These are phyloP conservation scores for Aspergillus haitiensis DNA, from an alignment of 495 filamentous ascomycete genomes.

Conservation along the genomic window DNA sequence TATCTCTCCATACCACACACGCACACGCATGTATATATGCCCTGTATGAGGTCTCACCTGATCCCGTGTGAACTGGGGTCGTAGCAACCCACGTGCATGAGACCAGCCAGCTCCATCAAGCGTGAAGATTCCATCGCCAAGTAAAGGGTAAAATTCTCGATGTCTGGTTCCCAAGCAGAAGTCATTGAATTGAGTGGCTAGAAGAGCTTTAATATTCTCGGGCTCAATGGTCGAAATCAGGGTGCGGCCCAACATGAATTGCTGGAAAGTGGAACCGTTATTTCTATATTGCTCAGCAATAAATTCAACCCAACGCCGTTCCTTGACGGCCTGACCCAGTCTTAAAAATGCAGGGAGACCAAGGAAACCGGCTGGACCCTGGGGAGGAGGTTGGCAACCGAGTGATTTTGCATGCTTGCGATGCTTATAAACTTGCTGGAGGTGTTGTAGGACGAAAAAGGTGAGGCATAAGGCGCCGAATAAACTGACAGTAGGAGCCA, in stretches of 20 bases:
- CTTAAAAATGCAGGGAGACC: conserved; percentile 37
- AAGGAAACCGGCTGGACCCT: conserved; percentile 26
- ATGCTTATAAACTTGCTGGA: conserved; percentile 29
- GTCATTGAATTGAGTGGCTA: conserved; percentile 78
- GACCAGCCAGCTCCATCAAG: conserved; percentile 68
- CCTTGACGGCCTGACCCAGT: conserved; percentile 31
- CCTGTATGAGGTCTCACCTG: conserved; percentile 33
- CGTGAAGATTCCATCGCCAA: conserved; percentile 68
- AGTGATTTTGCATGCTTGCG: conserved; percentile 37
- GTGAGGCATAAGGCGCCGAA: conserved; percentile 24
- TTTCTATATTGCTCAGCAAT: conserved; percentile 31
- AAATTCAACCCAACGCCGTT: conserved; percentile 39
- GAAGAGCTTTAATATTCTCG: conserved; percentile 82
- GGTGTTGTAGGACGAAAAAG: conserved; percentile 30
- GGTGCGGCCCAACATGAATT: conserved; percentile 26
- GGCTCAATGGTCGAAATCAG: conserved; percentile 66
- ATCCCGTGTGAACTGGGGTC: conserved; percentile 54
- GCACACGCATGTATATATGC: not conserved
- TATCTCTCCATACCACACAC: not conserved
- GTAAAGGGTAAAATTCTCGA: conserved; percentile 47
- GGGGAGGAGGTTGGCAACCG: conserved; percentile 35
- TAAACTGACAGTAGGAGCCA: conserved; percentile 25
- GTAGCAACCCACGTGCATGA: conserved; percentile 53
- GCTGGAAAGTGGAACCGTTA: conserved; percentile 41
- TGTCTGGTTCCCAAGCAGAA: conserved; percentile 53